Conservation (phyloP, 2,329 filamentous ascomycete species). For the Talaromyces marneffei region DNA sequence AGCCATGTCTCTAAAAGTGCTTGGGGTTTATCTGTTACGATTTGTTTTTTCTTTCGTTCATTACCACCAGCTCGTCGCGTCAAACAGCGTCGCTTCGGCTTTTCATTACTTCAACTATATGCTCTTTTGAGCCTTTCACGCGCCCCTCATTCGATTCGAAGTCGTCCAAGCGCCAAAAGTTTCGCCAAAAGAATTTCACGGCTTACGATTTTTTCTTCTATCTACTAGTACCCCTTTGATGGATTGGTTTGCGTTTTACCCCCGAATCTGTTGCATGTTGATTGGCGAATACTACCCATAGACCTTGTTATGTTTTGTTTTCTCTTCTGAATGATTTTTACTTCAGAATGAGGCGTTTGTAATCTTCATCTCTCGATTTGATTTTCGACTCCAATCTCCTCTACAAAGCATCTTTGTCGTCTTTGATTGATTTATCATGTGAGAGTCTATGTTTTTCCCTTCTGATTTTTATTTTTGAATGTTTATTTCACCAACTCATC, state of each 20-base stretch:
- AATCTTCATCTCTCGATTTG: constrained; percentile 7
- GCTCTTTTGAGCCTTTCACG: neutral
- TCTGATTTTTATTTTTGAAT: neutral
- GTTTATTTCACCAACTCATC: neutral
- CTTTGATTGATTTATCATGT: neutral
- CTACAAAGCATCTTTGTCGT: neutral
- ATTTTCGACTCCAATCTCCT: neutral
- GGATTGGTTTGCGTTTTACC: constrained; percentile 17
- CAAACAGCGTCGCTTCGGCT: neutral
- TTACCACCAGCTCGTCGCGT: neutral
- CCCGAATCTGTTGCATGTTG: constrained; percentile 28
- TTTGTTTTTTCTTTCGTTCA: constrained; percentile 22
- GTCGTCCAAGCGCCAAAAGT: constrained; percentile 15
- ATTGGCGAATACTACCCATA: constrained; percentile 33
- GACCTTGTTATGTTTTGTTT: constrained; percentile 25
- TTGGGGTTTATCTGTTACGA: neutral
- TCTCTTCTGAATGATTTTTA: constrained; percentile 29
- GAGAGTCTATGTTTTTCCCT: constrained; percentile 7
- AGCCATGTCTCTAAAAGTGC: constrained; percentile 13
- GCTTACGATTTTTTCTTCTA: constrained; percentile 18
- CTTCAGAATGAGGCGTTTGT: constrained; percentile 16
- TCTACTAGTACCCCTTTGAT: constrained; percentile 16
- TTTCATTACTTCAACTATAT: neutral
- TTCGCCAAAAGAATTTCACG: constrained; percentile 16
- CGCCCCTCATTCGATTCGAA: constrained; percentile 9